These are phyloP conservation scores for Sarcodon aspratus DNA, from an alignment of 768 basidiomycete species.

Conservation along the genomic window DNA sequence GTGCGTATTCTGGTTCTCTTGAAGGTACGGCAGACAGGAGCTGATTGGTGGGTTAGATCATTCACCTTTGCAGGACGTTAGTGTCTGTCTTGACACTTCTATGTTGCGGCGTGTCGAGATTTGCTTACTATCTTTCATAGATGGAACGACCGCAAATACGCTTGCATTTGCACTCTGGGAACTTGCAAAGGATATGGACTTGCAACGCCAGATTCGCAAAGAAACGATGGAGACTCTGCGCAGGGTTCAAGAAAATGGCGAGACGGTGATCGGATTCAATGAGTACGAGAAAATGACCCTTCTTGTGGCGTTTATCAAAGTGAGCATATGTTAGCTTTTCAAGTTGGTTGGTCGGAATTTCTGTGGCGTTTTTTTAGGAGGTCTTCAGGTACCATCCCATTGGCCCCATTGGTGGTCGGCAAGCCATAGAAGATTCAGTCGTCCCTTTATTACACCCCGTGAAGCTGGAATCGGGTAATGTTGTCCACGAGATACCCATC, in stretches of 20 bases:
- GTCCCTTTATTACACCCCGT: conserved; percentile 22
- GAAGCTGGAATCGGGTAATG: conserved; percentile 11
- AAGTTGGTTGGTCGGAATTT: not conserved
- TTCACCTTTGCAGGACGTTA: too few relatives aligned
- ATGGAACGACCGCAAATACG: conserved; percentile 20
- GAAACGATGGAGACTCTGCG: conserved; percentile 14
- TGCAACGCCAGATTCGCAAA: conserved; percentile 13
- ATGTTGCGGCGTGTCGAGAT: not conserved
- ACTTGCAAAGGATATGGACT: conserved; percentile 14
- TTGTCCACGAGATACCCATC: conserved; percentile 15
- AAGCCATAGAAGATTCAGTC: conserved; percentile 17
- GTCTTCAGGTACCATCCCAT: conserved; percentile 21
- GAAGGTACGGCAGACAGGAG: too few relatives aligned
- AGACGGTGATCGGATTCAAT: conserved; percentile 14
- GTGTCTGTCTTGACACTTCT: not conserved
- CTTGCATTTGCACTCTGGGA: conserved; percentile 20
- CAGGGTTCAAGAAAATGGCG: conserved; percentile 11
- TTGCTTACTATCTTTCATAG: not conserved
- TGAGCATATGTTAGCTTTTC: not conserved
- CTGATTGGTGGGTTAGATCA: too few relatives aligned
- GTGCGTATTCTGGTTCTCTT: conserved; percentile 3
- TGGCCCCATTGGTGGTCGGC: conserved; percentile 13
- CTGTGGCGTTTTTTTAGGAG: conserved; percentile 16
- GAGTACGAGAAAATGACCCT: conserved; percentile 23
- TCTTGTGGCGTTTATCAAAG: conserved; percentile 21